Percentiles rank a stretch among this genome's conserved stretches.
Conservation (phyloP, 2,329 filamentous ascomycete genomes). For the Epichloe brachyelytri region DNA sequence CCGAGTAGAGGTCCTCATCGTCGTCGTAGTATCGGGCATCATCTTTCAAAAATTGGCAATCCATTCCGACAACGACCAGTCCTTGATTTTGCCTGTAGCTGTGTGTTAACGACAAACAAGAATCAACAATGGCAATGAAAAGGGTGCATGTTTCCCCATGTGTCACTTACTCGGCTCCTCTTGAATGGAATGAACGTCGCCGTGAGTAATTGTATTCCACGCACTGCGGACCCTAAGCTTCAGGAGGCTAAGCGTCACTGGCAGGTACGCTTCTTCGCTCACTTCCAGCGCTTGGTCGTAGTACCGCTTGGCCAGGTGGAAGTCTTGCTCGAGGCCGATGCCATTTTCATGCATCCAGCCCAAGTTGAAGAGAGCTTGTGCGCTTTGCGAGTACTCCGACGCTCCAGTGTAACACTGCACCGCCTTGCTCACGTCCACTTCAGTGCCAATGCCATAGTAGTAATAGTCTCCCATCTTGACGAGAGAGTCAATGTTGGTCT, state of each 20-base stretch:
- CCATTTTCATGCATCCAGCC: conserved; percentile 99
- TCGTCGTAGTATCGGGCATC: conserved; percentile 55
- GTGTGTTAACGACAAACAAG: conserved; percentile 15
- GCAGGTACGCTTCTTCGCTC: conserved; percentile 86
- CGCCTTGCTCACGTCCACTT: conserved; percentile 66
- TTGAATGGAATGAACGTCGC: conserved; percentile 82
- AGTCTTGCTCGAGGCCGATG: conserved; percentile 83
- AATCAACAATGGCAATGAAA: neutral
- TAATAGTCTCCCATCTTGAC: conserved; percentile 99
- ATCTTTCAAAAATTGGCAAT: conserved; percentile 70
- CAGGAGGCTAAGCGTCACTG: conserved; percentile 75
- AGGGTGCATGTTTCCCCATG: neutral
- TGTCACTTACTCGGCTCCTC: conserved; percentile 65
- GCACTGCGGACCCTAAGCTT: conserved; percentile 77
- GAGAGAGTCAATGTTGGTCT: conserved; percentile 83
- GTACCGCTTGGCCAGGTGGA: conserved; percentile 90
- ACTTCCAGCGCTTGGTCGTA: conserved; percentile 89
- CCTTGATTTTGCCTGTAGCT: conserved; percentile 48
- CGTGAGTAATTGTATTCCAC: conserved; percentile 88
- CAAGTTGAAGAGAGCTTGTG: conserved; percentile 91
- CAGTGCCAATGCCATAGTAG: conserved; percentile 64
- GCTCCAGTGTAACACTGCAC: conserved; percentile 87
- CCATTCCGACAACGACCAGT: conserved; percentile 77
- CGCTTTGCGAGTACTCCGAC: conserved; percentile 80
- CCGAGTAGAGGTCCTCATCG: conserved; percentile 33